These are phyloP conservation scores for Aciculosporium take DNA, from an alignment of 2,329 filamentous ascomycete genomes.

Conservation along the genomic window DNA sequence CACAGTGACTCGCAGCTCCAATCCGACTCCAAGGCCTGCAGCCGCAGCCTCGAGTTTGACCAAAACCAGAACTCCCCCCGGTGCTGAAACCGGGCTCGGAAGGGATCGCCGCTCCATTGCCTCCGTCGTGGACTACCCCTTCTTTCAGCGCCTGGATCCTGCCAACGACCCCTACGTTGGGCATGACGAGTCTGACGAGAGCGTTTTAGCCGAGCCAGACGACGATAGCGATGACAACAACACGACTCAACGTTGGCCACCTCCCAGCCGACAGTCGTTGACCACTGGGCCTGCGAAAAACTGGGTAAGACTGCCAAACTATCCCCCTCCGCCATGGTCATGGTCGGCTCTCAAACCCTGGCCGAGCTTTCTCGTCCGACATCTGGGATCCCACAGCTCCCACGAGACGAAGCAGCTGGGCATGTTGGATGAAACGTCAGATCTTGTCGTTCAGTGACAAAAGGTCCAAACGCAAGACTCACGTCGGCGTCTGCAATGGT, in stretches of 20 bases:
- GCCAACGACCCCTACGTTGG: slow-evolving; percentile 14
- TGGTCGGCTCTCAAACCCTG: slow-evolving; percentile 5
- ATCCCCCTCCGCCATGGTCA: not conserved
- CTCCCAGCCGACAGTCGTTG: slow-evolving; percentile 35
- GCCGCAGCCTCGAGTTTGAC: slow-evolving; percentile 4
- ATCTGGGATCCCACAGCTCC: not conserved
- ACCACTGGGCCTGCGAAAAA: slow-evolving; percentile 22
- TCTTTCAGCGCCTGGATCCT: slow-evolving; percentile 33
- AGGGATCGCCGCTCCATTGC: slow-evolving; percentile 32
- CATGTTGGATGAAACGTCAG: not conserved
- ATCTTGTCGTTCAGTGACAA: not conserved
- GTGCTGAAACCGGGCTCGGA: slow-evolving; percentile 12
- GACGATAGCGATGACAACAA: slow-evolving; percentile 26
- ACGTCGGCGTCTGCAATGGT: slow-evolving; percentile 1
- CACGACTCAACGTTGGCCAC: slow-evolving; percentile 26
- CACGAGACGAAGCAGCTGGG: slow-evolving; percentile 2
- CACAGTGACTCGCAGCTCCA: slow-evolving; percentile 8
- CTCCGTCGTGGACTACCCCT: slow-evolving; percentile 41
- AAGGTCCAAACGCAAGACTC: not conserved
- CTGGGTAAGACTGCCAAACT: slow-evolving; percentile 21
- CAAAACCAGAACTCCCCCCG: slow-evolving; percentile 9
- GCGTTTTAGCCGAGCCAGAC: slow-evolving; percentile 14
- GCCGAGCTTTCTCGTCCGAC: not conserved
- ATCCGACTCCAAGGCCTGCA: slow-evolving; percentile 5
- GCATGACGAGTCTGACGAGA: slow-evolving; percentile 12